A percentile compares a stretch with the other conserved stretches of the same genome.
Evolutionary conservation across 805 yeast species (phyloP).

Genomic region (Jamesozyma lodderae): DNA sequence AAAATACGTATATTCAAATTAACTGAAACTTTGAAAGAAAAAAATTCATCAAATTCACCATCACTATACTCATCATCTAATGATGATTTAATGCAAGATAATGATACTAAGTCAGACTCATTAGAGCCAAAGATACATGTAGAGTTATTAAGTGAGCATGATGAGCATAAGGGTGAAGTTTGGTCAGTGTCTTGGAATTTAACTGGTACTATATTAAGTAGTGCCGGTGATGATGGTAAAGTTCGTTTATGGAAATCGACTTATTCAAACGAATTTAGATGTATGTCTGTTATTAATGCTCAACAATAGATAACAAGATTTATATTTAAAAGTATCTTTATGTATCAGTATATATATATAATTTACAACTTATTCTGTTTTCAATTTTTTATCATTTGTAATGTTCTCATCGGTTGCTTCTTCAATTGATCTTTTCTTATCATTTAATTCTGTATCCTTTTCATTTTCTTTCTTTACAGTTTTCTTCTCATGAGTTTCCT

Average conservation of each 20-base stretch:
- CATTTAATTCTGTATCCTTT: background rate
- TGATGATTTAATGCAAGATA: constrained; percentile 54
- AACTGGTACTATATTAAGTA: constrained; percentile 85
- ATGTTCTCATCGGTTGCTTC: background rate
- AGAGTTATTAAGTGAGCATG: constrained; percentile 56
- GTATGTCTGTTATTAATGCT: constrained; percentile 73
- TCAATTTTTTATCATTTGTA: background rate
- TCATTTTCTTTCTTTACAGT: background rate
- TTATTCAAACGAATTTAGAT: constrained; percentile 77
- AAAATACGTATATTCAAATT: constrained; percentile 77
- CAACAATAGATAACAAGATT: no score
- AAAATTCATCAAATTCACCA: background rate
- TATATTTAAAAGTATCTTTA: no score
- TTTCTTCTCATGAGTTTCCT: background rate
- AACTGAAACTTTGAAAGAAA: constrained; percentile 31
- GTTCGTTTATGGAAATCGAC: constrained; percentile 87
- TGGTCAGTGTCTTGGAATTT: constrained; percentile 96
- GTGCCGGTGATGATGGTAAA: constrained; percentile 93
- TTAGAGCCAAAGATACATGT: constrained; percentile 31
- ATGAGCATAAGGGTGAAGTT: constrained; percentile 78
- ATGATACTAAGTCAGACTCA: constrained; percentile 31
- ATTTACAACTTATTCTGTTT: background rate
- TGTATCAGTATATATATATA: no score
- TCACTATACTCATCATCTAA: constrained; percentile 31
- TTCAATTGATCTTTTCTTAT: constrained; percentile 3